Conservation (phyloP, 306 rosid species). For the Pterocarpus macrocarpus region DNA sequence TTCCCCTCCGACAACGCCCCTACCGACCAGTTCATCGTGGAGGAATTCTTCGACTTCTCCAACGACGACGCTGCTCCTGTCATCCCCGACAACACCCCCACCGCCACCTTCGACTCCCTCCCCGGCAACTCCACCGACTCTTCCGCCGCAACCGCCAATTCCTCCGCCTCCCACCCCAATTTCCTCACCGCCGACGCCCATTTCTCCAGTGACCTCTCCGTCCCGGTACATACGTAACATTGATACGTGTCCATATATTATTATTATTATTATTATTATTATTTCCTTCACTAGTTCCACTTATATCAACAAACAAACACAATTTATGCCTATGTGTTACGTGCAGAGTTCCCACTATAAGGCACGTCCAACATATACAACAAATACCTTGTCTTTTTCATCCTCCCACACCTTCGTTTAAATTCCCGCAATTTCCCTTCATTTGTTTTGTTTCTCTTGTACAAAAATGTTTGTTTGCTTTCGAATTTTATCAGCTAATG, state of each 20-base stretch:
- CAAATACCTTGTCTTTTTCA: constrained; percentile 34
- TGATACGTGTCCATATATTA: neutral
- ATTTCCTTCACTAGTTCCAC: neutral
- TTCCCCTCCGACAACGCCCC: constrained; percentile 43
- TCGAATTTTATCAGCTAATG: neutral
- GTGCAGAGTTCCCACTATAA: neutral
- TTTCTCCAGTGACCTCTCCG: constrained; percentile 78
- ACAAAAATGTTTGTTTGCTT: too few species aligned
- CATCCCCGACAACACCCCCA: constrained; percentile 44
- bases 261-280: neutral
- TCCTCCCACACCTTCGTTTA: neutral
- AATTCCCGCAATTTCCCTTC: neutral
- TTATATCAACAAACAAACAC: constrained; percentile 12
- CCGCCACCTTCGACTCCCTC: constrained; percentile 49
- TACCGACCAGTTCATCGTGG: constrained; percentile 74
- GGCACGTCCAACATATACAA: constrained; percentile 30
- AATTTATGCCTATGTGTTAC: neutral
- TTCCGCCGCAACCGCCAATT: constrained; percentile 67
- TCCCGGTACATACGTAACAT: constrained; percentile 67
- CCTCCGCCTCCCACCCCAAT: constrained; percentile 58
- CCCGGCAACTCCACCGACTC: constrained; percentile 61
- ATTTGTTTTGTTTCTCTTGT: too few species aligned
- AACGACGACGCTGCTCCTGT: constrained; percentile 51
- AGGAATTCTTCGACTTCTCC: constrained; percentile 89
- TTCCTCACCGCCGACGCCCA: constrained; percentile 45